Percentiles rank a stretch among this genome's conserved stretches.
Conservation (phyloP, 148 eudicot genomes). For the Spergularia bocconei region DNA sequence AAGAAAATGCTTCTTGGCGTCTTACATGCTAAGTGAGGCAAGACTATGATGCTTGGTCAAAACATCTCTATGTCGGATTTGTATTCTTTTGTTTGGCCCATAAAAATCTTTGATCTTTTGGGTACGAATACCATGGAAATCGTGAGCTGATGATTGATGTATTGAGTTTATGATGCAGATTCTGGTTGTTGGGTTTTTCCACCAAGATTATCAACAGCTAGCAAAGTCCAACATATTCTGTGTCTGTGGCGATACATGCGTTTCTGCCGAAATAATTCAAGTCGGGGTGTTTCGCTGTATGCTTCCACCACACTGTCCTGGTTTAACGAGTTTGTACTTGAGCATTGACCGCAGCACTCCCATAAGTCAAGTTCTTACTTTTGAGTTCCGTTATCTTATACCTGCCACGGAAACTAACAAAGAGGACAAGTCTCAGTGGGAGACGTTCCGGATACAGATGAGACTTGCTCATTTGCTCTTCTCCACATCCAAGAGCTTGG, state of each 20-base stretch:
- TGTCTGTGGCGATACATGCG: slow-evolving; percentile 66
- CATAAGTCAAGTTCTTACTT: slow-evolving; percentile 64
- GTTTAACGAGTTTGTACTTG: slow-evolving; percentile 60
- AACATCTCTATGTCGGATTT: too few relatives aligned
- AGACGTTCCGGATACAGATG: slow-evolving; percentile 61
- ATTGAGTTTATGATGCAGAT: slow-evolving; percentile 48
- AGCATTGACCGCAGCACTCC: slow-evolving; percentile 74
- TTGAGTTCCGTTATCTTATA: slow-evolving; percentile 62
- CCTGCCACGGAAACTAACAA: slow-evolving; percentile 17
- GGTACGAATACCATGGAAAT: neutral
- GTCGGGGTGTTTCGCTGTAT: slow-evolving; percentile 77
- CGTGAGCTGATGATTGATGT: neutral
- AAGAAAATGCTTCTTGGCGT: too few relatives aligned
- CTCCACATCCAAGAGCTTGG: slow-evolving; percentile 69
- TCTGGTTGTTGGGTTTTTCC: slow-evolving; percentile 71
- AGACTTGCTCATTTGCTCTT: slow-evolving; percentile 84
- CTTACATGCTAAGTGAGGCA: too few relatives aligned
- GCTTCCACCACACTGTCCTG: slow-evolving; percentile 64
- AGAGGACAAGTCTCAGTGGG: slow-evolving; percentile 47
- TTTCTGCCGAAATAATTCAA: slow-evolving; percentile 65
- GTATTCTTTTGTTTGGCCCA: too few relatives aligned
- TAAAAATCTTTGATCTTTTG: neutral
- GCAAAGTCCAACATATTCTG: slow-evolving; percentile 51
- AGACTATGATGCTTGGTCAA: too few relatives aligned
- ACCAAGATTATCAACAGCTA: slow-evolving; percentile 45